phyloP scores from a whole-genome alignment of 192 early-diverging fungal species.

The Gonapodya prolifera region DNA sequence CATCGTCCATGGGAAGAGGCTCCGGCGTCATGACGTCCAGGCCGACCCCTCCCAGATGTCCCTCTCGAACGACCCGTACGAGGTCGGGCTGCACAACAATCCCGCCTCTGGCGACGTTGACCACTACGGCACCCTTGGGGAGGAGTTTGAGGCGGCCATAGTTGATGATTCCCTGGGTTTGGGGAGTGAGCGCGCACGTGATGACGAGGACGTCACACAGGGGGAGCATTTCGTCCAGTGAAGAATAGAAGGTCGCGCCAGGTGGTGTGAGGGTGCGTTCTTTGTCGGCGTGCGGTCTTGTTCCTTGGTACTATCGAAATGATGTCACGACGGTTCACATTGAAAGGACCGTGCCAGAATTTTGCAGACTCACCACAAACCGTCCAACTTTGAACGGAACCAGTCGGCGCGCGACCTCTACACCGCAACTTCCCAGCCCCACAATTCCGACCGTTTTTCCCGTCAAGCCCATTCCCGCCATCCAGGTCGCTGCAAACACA shows the following conservation, averaged over 20 bases:
- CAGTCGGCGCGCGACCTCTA: conserved; percentile 56
- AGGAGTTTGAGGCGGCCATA: conserved; percentile 49
- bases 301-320: conserved; percentile 45
- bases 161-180: conserved; percentile 62
- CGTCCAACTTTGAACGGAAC: conserved; percentile 52
- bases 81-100: conserved; percentile 66
- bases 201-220: conserved; percentile 61
- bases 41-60: conserved; percentile 51
- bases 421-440: conserved; percentile 72
- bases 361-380: too few species aligned
- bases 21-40: conserved; percentile 82
- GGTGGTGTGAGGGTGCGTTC: conserved; percentile 31
- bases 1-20: conserved; percentile 51
- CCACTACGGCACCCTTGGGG: conserved; percentile 54
- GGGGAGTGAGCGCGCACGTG: conserved; percentile 55
- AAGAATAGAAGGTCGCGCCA: conserved; percentile 12
- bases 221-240: conserved; percentile 42
- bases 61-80: conserved; percentile 45
- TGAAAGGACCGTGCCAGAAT: too few species aligned
- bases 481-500: too few species aligned
- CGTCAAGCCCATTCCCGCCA: conserved; percentile 56
- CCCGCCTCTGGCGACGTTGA: conserved; percentile 69
- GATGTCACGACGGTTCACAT: background rate
- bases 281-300: conserved; percentile 29
- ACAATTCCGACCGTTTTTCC: conserved; percentile 73